Evolutionary conservation across 768 basidiomycete genomes (phyloP).

Genomic region (Suillus variegatus): DNA sequence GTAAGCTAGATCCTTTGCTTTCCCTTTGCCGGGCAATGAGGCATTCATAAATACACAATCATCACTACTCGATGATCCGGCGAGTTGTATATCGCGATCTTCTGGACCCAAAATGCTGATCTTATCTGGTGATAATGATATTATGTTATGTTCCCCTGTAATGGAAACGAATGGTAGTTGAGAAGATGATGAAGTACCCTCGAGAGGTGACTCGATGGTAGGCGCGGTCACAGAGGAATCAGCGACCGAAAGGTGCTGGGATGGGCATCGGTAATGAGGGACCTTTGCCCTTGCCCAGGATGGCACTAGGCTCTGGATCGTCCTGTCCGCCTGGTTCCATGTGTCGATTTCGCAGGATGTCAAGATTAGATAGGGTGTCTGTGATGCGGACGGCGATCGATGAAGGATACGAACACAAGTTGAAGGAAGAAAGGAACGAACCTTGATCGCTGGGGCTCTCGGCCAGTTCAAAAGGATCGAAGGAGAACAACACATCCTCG

Average conservation of each 20-base stretch:
- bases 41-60: conserved; percentile 12
- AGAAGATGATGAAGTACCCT: conserved; percentile 22
- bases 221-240: conserved; percentile 2
- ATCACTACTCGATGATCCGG: conserved; percentile 9
- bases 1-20: conserved; percentile 53
- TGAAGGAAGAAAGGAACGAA: conserved; percentile 13
- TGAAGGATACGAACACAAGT: not conserved
- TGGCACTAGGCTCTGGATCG: conserved; percentile 31
- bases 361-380: not conserved
- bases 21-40: conserved; percentile 51
- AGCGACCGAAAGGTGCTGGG: conserved; percentile 29
- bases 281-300: conserved; percentile 54
- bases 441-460: not conserved
- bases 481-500: conserved; percentile 51
- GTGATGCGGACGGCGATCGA: conserved; percentile 13
- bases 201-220: not conserved
- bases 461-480: conserved; percentile 45
- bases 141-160: not conserved
- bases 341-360: not conserved
- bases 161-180: not conserved
- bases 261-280: conserved; percentile 57
- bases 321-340: conserved; percentile 9
- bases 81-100: not conserved
- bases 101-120: not conserved
- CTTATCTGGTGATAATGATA: not conserved